phyloP scores from a whole-genome alignment of 306 rosid genomes.

The Fagus crenata region DNA sequence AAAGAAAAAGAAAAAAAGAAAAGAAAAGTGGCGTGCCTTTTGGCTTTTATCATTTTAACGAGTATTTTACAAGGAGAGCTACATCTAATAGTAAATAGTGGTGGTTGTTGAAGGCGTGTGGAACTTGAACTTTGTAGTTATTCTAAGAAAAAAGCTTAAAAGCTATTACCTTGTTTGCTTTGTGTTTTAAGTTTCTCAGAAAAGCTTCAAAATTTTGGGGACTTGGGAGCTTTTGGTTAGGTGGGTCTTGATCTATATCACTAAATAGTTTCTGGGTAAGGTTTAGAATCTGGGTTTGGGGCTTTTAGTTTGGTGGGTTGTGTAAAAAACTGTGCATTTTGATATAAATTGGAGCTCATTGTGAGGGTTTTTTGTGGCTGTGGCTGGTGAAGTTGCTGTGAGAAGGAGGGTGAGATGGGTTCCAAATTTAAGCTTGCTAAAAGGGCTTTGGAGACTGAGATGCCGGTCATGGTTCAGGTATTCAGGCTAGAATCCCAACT shows the following conservation, averaged over 20 bases:
- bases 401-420: conserved; percentile 44
- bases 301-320: conserved; percentile 19
- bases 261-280: background rate
- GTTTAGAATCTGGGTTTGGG: conserved; percentile 20
- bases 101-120: conserved; percentile 8
- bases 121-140: background rate
- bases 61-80: background rate
- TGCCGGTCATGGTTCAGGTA: conserved; percentile 66
- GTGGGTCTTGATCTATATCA: conserved; percentile 8
- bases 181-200: background rate
- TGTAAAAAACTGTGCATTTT: background rate
- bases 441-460: conserved; percentile 58
- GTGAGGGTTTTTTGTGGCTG: background rate
- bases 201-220: conserved; percentile 2
- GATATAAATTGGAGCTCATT: conserved; percentile 5
- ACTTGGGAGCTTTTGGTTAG: conserved; percentile 19
- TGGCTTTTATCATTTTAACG: background rate
- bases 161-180: background rate
- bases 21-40: background rate
- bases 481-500: conserved; percentile 13
- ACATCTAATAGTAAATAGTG: background rate
- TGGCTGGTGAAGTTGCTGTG: conserved; percentile 22
- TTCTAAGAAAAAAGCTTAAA: background rate
- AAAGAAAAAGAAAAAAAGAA: background rate
- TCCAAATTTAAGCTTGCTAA: conserved; percentile 49